Percentiles rank a stretch among this genome's conserved stretches.
phyloP scores from a whole-genome alignment of 345 rosid genomes.

The Brassica juncea region DNA sequence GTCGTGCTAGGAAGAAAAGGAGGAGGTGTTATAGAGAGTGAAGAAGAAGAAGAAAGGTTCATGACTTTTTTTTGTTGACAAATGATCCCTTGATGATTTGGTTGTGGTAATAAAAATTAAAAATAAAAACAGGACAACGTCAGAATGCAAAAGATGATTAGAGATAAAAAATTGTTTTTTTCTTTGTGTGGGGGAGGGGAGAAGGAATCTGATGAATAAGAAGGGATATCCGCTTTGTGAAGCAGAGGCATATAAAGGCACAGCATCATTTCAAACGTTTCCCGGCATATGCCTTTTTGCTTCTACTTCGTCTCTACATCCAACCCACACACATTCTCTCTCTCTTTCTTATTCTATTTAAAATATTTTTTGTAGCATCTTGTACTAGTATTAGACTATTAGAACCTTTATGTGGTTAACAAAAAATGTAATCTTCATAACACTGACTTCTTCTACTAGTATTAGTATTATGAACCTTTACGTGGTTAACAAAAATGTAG shows the following conservation, averaged over 20 bases:
- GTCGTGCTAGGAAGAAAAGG: slow-evolving; percentile 15
- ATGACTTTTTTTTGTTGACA: slow-evolving; percentile 17
- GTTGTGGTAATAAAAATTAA: background rate
- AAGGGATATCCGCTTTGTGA: slow-evolving; percentile 25
- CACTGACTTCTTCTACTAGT: too few relatives aligned
- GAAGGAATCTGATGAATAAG: slow-evolving; percentile 25
- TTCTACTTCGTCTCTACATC: background rate
- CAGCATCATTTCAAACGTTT: slow-evolving; percentile 20
- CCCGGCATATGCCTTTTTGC: slow-evolving; percentile 24
- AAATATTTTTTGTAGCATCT: background rate
- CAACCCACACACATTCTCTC: too few relatives aligned
- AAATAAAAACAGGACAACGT: slow-evolving; percentile 28
- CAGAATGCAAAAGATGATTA: background rate
- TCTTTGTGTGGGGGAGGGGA: background rate
- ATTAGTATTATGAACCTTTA: too few relatives aligned
- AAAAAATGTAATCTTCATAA: too few relatives aligned
- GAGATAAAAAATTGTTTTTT: background rate
- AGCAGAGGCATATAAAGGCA: slow-evolving; percentile 14
- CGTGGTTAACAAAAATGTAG: too few relatives aligned
- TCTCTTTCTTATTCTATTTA: background rate
- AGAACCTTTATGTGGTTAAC: too few relatives aligned
- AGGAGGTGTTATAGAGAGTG: slow-evolving; percentile 61
- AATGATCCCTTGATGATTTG: background rate
- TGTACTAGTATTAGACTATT: too few relatives aligned
- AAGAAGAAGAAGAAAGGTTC: slow-evolving; percentile 32